phyloP scores from a whole-genome alignment of 2,329 filamentous ascomycete genomes.

The Colletotrichum phormii region DNA sequence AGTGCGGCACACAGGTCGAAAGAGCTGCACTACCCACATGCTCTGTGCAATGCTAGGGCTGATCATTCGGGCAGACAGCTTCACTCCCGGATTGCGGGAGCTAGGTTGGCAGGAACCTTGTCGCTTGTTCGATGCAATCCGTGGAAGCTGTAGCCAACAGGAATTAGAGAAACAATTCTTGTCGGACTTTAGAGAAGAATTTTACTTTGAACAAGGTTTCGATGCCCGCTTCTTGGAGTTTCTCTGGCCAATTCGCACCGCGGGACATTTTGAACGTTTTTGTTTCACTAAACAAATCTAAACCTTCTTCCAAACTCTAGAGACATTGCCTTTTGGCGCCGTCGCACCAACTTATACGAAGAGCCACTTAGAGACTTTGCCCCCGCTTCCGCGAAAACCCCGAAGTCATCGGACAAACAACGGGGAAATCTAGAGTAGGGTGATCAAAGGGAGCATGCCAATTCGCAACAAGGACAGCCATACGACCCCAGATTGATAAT shows the following conservation, averaged over 20 bases:
- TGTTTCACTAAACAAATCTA: slow-evolving; percentile 14
- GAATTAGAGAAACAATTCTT: background rate
- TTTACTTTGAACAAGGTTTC: slow-evolving; percentile 3
- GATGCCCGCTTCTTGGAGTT: background rate
- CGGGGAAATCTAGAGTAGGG: background rate
- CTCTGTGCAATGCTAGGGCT: background rate
- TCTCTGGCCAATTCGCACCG: background rate
- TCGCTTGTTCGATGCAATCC: background rate
- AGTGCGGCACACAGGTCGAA: background rate
- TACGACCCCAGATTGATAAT: background rate
- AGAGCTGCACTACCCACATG: background rate
- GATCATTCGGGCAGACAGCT: background rate
- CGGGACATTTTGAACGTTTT: background rate
- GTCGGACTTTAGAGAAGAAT: background rate
- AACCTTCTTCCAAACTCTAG: background rate
- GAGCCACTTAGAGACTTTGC: background rate
- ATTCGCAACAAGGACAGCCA: background rate
- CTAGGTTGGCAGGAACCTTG: background rate
- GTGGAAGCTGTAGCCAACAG: background rate
- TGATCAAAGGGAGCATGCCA: background rate
- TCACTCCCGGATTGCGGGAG: background rate
- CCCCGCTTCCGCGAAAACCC: background rate
- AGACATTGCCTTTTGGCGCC: background rate
- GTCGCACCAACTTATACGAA: background rate
- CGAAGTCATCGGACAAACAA: too few species aligned